Conservation (phyloP, 2,329 filamentous ascomycete genomes). For the Penicillium sp. region DNA sequence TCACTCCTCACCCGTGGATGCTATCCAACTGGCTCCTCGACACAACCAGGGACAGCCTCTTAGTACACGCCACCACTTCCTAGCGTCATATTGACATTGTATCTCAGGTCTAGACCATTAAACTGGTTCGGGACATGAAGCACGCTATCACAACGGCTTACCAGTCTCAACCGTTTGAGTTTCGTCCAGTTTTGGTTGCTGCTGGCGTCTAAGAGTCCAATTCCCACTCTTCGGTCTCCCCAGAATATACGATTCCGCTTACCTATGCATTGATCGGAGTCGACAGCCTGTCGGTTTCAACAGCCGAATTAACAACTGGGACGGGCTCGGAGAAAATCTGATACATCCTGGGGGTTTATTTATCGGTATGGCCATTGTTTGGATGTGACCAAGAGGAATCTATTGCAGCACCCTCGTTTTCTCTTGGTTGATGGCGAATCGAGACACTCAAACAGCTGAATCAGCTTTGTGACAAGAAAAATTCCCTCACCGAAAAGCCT, state of each 20-base stretch:
- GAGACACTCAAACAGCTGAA: neutral
- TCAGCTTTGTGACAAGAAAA: neutral
- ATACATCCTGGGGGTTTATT: slow-evolving; percentile 13
- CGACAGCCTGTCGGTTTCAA: slow-evolving; percentile 23
- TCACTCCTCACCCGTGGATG: slow-evolving; percentile 17
- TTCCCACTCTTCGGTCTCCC: neutral
- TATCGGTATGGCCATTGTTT: slow-evolving; percentile 17
- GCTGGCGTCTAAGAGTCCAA: neutral
- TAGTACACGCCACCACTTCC: slow-evolving; percentile 18
- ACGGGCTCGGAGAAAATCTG: slow-evolving; percentile 8
- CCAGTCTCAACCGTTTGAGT: neutral
- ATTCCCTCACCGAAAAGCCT: slow-evolving; percentile 16
- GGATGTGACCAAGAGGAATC: neutral
- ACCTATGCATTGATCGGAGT: slow-evolving; percentile 8
- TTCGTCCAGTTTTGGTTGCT: neutral
- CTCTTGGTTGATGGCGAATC: slow-evolving; percentile 24
- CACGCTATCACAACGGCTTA: neutral
- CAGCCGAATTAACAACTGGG: slow-evolving; percentile 19
- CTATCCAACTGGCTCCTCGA: slow-evolving; percentile 5
- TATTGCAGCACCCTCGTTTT: slow-evolving; percentile 15
- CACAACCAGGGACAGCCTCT: slow-evolving; percentile 23
- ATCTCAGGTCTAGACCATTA: slow-evolving; percentile 23
- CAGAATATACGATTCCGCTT: neutral
- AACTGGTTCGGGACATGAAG: neutral
- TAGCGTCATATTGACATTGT: slow-evolving; percentile 31